Base-by-base conservation (phyloP, 148 eudicot genomes). In the Camellia lanceoleosa region DNA sequence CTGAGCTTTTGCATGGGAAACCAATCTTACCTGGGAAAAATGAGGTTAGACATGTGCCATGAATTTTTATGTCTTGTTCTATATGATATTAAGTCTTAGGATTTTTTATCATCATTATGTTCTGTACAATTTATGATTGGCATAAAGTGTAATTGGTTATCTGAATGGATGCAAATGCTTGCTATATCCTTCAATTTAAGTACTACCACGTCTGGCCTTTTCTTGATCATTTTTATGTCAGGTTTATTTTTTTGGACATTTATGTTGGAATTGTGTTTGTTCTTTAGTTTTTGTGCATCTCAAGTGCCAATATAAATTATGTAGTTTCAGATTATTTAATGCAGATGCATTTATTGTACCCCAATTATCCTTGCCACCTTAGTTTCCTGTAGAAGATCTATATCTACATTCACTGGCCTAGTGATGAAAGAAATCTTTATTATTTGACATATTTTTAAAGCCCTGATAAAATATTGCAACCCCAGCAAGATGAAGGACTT, bases 1-100 rank as follows among this genome's bases (percentile, higher is more conserved):
- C 90, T 58, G 92, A 89, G 82, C 92, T 93, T 83, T 82, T 93
- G 52, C 82, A 83, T 82, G 95, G 94, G 54, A 93, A 91, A 75
- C 92, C 93, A 68, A 87, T 93, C 47, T 87, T 91, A 78, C 85
- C 85, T 62, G 93, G 95, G 77, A 89, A 89, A 78, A 87, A 84
- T 89, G 92, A 89, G 92, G 92, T 87, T 71, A 77, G 70, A n/a
- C 58, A 68, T 59, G 23, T 67, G n/a, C 16, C 62, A 38, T 2
- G 12, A 13, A 16, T 67, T 76, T 46, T 54, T 46, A 3, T 12
- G 7, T 43, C 23, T 74, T 66, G 10, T 65, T 68, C 69, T 30
- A 15, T 64, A 5, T 58, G 38, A 73, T 65, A 11, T n/a, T 59
- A 69, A 18, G 54, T 20, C 46, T 19, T 6, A 20, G 43, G 44